Evolutionary conservation across 192 early-diverging fungal genomes (phyloP), one percentile per base, ranked within the genome.

Genomic region (Diversispora epigaea): DNA sequence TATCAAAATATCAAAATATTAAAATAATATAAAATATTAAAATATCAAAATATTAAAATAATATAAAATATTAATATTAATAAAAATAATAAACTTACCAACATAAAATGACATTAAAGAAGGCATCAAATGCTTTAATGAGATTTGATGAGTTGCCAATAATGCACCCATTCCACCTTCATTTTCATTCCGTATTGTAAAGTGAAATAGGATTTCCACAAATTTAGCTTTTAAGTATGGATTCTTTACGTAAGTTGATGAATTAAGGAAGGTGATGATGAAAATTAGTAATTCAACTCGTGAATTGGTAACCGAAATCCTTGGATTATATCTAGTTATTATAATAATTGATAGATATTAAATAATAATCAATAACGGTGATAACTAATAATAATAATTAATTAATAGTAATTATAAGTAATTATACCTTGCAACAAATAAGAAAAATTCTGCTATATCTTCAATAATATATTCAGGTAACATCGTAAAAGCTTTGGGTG

Each of bases 211-310:
- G 78, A 91, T 92, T 78, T 99, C 97, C 4, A 96, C 93, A 39
- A 98, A 83, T 61, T 96, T 96, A 41, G 93, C 92, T 75, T 97
- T 97, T 73, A 99, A 75, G 75, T 99, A 93, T 19, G 97, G 97
- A 78, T 98, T 99, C 84, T 93, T 93, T 71, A 98, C 86, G 63
- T 92, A 94, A 4, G 78, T 75, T 0, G 92, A 86, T 67, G 93
- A 93, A 14, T 85, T 83, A 77, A 98, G 82, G 77, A 98, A 91
- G 6, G 87, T 86, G 78, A 97, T 91, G 6, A 87, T 84, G 71
- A 97, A 96, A 0, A 87, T 86, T 21, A 88, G 71, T 17, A 87
- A 58, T 58, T 88, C 88, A 44, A 80, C 80, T 57, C 84, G 71
- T 3, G 86, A 81, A 44, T 78, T 75, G 0, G 68, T 60, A 5